These are phyloP conservation scores for Phylloporus arenicola DNA, from an alignment of 768 basidiomycete genomes.

Conservation along the genomic window DNA sequence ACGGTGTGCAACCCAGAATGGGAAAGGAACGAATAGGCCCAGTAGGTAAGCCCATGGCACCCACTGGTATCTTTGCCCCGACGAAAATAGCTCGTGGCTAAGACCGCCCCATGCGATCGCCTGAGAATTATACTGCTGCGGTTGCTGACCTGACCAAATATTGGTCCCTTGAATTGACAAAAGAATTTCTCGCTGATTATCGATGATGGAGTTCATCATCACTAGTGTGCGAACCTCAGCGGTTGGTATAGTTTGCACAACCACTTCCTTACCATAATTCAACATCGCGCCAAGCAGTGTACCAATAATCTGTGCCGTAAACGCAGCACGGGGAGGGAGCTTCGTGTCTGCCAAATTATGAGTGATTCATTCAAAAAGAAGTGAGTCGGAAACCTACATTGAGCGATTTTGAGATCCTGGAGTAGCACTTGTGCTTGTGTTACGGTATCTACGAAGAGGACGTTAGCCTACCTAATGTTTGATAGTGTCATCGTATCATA, in stretches of 20 bases:
- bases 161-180: conserved; percentile 50
- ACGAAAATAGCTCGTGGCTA: conserved; percentile 31
- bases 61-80: conserved; percentile 32
- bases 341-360: conserved; percentile 40
- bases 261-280: conserved; percentile 46
- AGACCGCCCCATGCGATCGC: conserved; percentile 42
- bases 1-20: conserved; percentile 38
- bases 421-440: conserved; percentile 47
- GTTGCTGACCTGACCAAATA: conserved; percentile 30
- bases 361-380: conserved; percentile 32
- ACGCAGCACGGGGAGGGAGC: conserved; percentile 62
- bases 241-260: conserved; percentile 35
- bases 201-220: conserved; percentile 55
- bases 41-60: conserved; percentile 37
- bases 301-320: conserved; percentile 50
- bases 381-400: conserved; percentile 11
- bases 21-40: conserved; percentile 35
- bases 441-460: conserved; percentile 40
- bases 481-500: conserved; percentile 16
- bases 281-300: conserved; percentile 27
- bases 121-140: conserved; percentile 28
- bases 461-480: conserved; percentile 38
- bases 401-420: conserved; percentile 48
- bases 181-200: conserved; percentile 46
- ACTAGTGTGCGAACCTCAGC: conserved; percentile 19